Evolutionary conservation across 345 rosid species (phyloP).

Genomic region (Laguncularia racemosa): DNA sequence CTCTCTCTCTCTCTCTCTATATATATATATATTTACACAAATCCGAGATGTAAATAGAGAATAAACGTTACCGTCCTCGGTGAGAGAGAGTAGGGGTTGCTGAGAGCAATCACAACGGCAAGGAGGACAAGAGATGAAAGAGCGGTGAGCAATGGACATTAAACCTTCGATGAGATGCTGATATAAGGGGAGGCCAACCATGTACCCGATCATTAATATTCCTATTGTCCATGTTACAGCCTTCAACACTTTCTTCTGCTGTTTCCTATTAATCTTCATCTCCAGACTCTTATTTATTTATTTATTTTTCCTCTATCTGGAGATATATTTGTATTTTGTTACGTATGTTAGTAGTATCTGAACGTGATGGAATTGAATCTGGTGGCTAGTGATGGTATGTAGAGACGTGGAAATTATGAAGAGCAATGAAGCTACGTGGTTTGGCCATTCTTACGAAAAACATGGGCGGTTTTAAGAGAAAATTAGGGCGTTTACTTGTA

Average conservation of each 20-base stretch:
- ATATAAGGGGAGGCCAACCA: conserved; percentile 46
- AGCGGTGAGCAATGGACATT: conserved; percentile 17
- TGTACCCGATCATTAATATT: conserved; percentile 33
- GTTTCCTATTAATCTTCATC: conserved; percentile 22
- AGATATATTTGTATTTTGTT: not conserved
- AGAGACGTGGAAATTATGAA: no score
- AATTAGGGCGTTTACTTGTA: no score
- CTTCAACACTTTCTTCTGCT: conserved; percentile 29
- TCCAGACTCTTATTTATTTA: not conserved
- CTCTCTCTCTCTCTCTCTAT: no score
- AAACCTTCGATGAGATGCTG: conserved; percentile 43
- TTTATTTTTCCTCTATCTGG: not conserved
- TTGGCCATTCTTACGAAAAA: no score
- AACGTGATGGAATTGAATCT: no score
- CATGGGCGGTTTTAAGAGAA: no score
- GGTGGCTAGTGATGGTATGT: no score
- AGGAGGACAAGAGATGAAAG: conserved; percentile 30
- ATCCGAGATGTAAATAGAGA: not conserved
- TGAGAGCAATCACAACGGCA: conserved; percentile 62
- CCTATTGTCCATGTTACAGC: conserved; percentile 30
- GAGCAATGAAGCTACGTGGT: no score
- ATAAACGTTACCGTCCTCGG: conserved; percentile 23
- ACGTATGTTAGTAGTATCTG: no score
- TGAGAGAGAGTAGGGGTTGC: conserved; percentile 40
- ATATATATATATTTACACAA: no score